Percentiles rank a stretch among this genome's conserved stretches.
Evolutionary conservation across 257 asterid species (phyloP).

Genomic region (Scutellaria galericulata): DNA sequence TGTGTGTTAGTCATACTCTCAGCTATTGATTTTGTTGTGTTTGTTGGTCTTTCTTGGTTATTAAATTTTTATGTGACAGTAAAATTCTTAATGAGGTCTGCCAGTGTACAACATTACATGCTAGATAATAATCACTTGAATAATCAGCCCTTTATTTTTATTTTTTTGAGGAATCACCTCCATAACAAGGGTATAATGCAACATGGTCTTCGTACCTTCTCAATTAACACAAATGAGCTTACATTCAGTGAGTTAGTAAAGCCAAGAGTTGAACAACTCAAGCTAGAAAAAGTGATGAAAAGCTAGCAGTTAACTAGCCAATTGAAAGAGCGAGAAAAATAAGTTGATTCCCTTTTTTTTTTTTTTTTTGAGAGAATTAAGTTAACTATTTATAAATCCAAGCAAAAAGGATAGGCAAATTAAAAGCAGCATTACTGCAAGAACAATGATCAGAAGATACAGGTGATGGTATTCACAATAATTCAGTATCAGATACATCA

Average conservation of each 20-base stretch:
- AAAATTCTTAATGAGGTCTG: constrained; percentile 11
- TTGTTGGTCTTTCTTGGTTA: not conserved
- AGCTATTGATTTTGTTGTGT: constrained; percentile 9
- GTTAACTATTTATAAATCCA: not conserved
- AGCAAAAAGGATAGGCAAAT: constrained; percentile 12
- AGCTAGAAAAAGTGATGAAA: too few species aligned
- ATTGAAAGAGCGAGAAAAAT: too few species aligned
- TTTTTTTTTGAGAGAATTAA: not conserved
- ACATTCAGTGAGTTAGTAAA: not conserved
- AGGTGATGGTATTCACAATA: not conserved
- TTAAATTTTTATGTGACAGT: constrained; percentile 1
- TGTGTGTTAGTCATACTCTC: constrained; percentile 8
- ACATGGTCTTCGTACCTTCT: not conserved
- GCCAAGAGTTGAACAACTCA: not conserved
- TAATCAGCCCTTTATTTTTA: not conserved
- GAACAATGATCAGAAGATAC: not conserved
- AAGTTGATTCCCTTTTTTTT: too few species aligned
- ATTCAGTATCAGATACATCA: not conserved
- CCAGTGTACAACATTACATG: not conserved
- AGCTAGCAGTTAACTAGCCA: too few species aligned
- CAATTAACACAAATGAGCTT: not conserved
- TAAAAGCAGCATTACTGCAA: constrained; percentile 6
- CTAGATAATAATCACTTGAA: not conserved
- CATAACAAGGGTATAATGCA: constrained; percentile 1
- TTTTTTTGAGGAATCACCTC: not conserved